Evolutionary conservation across 768 basidiomycete genomes (phyloP), one percentile per base, ranked within the genome.

Genomic region (Dacryopinax spathularia): DNA sequence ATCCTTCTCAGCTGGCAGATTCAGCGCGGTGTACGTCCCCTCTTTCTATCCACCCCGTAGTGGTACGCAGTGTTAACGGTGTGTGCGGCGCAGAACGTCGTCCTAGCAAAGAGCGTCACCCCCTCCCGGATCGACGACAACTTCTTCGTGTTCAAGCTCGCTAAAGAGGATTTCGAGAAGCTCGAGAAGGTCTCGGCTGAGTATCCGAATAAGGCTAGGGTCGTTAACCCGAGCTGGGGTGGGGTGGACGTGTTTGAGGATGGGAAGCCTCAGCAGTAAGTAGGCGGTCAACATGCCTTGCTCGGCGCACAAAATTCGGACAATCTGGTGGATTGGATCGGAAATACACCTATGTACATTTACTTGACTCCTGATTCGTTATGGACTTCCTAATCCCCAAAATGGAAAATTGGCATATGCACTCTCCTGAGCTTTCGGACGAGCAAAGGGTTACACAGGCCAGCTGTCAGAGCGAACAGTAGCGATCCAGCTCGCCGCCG

Each of bases 101-200:
- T 85, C 6, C 77, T 91, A 12, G 87, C 89, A 1, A 91, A 90
- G 78, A 87, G 85, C 66, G 86, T 89, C 15, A 85, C 83, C 2
- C 77, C 86, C 12, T 79, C 80, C 43, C 81, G 87, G 31, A 78
- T 91, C 34, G 75, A 78, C 63, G 86, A 88, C 71, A 91, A 91
- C 76, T 74, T 84, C 39, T 56, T 56, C 48, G 25, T 56, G 48
- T 29, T 27, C 13, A 56, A 56, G 48, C 48, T 56, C 13, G 13
- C 5, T 15, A 18, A 13, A 29, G 48, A 56, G 29, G 48, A 56
- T 29, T 56, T 56, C 25, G 25, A 56, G 10, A 29, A 13, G 29
- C 22, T 56, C 25, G 48, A 56, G 25, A 56, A 56, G 48, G 18
- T 56, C 5, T 27, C 25, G 25, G 48, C 48, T 5, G 48, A 25